A percentile compares a stretch with the other conserved stretches of the same genome.
Evolutionary conservation across 176 grass and related monocot genomes (phyloP).

Genomic region (Avena atlantica): DNA sequence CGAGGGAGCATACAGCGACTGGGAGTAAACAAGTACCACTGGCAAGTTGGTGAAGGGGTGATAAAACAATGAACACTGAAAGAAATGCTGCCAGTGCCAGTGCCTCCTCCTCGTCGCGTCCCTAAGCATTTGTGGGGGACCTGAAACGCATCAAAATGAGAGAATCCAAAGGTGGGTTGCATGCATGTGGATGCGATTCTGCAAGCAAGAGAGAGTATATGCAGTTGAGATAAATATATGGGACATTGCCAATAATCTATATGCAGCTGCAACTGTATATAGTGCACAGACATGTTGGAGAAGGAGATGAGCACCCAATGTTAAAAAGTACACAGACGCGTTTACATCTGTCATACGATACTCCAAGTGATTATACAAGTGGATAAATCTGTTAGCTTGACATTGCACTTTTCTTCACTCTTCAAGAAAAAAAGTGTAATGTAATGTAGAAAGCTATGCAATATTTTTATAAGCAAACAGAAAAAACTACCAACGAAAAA

Average conservation of each 20-base stretch:
- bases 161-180: conserved; percentile 57
- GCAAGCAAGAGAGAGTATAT: conserved; percentile 47
- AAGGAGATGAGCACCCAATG: conserved; percentile 8
- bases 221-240: conserved; percentile 42
- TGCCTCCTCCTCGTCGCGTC: background rate
- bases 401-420: background rate
- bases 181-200: conserved; percentile 58
- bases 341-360: background rate
- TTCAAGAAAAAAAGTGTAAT: background rate
- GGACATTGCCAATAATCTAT: conserved; percentile 23
- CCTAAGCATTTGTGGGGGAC: conserved; percentile 44
- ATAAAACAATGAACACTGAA: conserved; percentile 47
- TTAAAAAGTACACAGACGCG: background rate
- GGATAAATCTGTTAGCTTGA: background rate
- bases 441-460: background rate
- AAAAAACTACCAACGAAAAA: background rate
- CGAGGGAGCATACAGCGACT: background rate
- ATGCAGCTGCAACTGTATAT: background rate
- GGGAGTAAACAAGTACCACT: conserved; percentile 27
- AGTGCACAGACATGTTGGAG: background rate
- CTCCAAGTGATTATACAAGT: background rate
- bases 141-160: conserved; percentile 54
- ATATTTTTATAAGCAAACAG: background rate
- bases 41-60: conserved; percentile 35
- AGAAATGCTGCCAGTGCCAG: conserved; percentile 29